Evolutionary conservation across 164 flowering plant species (phyloP), one percentile per base, ranked within the genome.

Genomic region (Euptelea pleiosperma): DNA sequence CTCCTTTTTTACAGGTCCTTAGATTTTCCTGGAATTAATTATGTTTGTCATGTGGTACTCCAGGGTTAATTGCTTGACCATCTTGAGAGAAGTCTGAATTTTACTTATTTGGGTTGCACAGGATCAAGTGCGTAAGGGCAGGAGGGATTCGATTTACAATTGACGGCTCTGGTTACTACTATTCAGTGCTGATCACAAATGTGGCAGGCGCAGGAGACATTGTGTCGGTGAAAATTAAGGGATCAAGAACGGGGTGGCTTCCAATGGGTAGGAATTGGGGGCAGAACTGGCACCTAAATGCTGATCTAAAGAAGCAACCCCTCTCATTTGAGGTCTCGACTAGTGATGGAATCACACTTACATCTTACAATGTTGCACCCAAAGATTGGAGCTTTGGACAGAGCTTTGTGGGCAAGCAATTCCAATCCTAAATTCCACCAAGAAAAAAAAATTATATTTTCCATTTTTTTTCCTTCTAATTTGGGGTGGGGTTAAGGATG

Each of bases 251-350:
- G 2, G 98, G 97, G 35, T 93, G 97, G 98, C 87, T 93, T 55
- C 80, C 81, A 24, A 87, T 93, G 98, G 96, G 91, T 15, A 70
- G 96, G 67, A 90, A 86, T 43, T 93, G 98, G 98, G 98, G 98
- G 7, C 96, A 86, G 52, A 86, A 77, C 52, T 93, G 98, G 97
- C 96, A 84, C 59, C 64, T 87, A 31, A 90, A 71, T 78, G 97
- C 94, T 9, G 85, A 86, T 66, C 58, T 93, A 26, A 79, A 68
- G 75, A 80, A 81, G 18, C 98, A 90, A 53, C 84, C 97, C 40
- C 84, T 93, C 60, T 87, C 98, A 5, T 90, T 93, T 56, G 98
- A 93, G 77, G 74, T 90, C 62, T 86, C 85, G 21, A 61, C 69
- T 12, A 82, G 97, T 44, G 86, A 83, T 72, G 86, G 89, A 3